Percentiles rank a stretch among this genome's conserved stretches.
phyloP scores from a whole-genome alignment of 768 basidiomycete genomes.

The Phylloporus sp. region DNA sequence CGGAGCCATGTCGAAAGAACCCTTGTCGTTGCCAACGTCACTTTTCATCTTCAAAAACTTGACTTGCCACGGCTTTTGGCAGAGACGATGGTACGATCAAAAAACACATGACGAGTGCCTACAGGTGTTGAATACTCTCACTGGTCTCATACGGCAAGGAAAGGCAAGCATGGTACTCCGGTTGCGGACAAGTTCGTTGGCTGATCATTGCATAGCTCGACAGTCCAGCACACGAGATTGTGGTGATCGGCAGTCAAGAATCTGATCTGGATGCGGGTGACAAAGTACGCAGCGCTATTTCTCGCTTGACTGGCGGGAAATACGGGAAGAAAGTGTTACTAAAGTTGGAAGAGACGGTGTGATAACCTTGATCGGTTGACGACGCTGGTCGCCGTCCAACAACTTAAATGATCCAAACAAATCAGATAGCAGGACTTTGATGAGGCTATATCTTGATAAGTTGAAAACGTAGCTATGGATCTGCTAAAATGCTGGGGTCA shows the following conservation, averaged over 20 bases:
- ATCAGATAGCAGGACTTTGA: background rate
- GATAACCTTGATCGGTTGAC: background rate
- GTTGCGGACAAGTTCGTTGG: background rate
- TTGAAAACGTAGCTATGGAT: background rate
- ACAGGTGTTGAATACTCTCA: constrained; percentile 46
- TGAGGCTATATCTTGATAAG: background rate
- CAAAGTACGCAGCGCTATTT: constrained; percentile 33
- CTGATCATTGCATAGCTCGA: constrained; percentile 44
- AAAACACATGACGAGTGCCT: constrained; percentile 46
- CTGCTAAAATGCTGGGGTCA: constrained; percentile 1
- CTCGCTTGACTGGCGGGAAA: constrained; percentile 32
- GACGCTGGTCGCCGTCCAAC: background rate
- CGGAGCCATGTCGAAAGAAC: constrained; percentile 86
- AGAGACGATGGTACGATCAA: constrained; percentile 60
- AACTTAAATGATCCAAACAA: background rate
- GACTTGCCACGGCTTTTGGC: constrained; percentile 74
- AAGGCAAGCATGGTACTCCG: constrained; percentile 37
- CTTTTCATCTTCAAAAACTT: constrained; percentile 84
- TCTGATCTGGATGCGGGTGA: constrained; percentile 35
- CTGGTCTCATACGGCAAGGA: constrained; percentile 47
- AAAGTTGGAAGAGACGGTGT: constrained; percentile 30
- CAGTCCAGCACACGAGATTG: constrained; percentile 64
- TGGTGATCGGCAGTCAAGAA: constrained; percentile 42
- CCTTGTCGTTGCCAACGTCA: constrained; percentile 70
- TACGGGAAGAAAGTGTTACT: constrained; percentile 50